Percentiles rank a stretch among this genome's conserved stretches.
Evolutionary conservation across 345 rosid genomes (phyloP).

Genomic region (Eucalyptus cloeziana): DNA sequence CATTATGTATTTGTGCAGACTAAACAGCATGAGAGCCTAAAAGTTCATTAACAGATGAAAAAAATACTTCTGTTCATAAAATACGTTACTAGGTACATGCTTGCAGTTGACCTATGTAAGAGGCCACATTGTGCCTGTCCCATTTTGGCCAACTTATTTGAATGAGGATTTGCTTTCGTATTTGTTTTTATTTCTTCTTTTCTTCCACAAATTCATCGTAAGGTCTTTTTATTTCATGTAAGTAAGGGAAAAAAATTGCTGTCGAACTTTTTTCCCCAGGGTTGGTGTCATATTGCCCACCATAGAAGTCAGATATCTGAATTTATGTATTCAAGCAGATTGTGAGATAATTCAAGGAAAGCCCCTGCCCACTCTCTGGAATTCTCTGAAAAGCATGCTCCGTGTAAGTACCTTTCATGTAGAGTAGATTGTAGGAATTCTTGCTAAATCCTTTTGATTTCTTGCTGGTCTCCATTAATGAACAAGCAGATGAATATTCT

Average conservation of each 20-base stretch:
- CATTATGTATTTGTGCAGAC: neutral
- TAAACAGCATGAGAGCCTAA: neutral
- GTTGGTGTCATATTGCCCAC: constrained; percentile 50
- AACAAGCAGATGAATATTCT: neutral
- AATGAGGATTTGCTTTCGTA: neutral
- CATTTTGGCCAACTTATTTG: neutral
- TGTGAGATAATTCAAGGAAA: constrained; percentile 56
- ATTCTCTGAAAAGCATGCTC: constrained; percentile 24
- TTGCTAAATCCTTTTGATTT: neutral
- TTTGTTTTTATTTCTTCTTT: neutral
- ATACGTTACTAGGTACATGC: neutral
- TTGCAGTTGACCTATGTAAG: neutral
- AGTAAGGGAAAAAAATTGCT: neutral
- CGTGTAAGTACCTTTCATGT: constrained; percentile 23
- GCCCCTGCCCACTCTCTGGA: constrained; percentile 81
- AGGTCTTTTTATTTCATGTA: neutral
- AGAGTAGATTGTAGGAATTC: neutral
- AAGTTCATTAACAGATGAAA: neutral
- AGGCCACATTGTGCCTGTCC: neutral
- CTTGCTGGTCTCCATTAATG: neutral
- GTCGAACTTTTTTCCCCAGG: constrained; percentile 4
- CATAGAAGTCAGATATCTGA: constrained; percentile 51
- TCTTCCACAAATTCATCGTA: neutral
- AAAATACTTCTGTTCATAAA: neutral
- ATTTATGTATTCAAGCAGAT: constrained; percentile 46